phyloP scores from a whole-genome alignment of 2,329 filamentous ascomycete genomes.

The Alternaria burnsii region DNA sequence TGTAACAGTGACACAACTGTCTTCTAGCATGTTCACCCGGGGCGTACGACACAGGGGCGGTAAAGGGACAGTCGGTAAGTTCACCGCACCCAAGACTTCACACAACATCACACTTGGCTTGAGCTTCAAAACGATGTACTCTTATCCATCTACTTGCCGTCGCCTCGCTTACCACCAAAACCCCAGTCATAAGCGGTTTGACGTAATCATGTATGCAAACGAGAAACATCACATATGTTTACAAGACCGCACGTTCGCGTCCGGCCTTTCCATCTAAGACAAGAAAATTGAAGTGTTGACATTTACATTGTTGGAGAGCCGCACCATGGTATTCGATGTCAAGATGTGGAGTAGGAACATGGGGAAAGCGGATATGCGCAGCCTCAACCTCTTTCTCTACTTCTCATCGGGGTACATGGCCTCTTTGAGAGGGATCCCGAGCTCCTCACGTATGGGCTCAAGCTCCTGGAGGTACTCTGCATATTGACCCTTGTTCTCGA shows the following conservation, averaged over 20 bases:
- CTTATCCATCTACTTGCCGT: not conserved
- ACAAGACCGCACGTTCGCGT: constrained; percentile 30
- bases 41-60: not conserved
- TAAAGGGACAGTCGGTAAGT: not conserved
- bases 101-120: not conserved
- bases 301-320: constrained; percentile 28
- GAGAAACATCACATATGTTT: constrained; percentile 38
- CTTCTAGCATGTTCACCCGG: not conserved
- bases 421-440: constrained; percentile 91
- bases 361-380: constrained; percentile 18
- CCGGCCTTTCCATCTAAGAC: constrained; percentile 29
- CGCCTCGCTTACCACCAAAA: not conserved
- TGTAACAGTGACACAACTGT: not conserved
- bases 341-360: constrained; percentile 15
- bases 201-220: constrained; percentile 23
- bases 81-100: not conserved
- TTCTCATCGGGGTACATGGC: constrained; percentile 77
- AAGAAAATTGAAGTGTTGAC: constrained; percentile 32
- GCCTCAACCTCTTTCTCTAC: constrained; percentile 29
- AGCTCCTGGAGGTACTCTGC: constrained; percentile 95
- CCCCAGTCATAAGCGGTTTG: not conserved
- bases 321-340: constrained; percentile 26
- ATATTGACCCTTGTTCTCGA: constrained; percentile 98
- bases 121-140: not conserved
- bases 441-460: constrained; percentile 89